These are phyloP conservation scores for Tagetes erecta DNA, from an alignment of 129 eudicot species.

Conservation along the genomic window DNA sequence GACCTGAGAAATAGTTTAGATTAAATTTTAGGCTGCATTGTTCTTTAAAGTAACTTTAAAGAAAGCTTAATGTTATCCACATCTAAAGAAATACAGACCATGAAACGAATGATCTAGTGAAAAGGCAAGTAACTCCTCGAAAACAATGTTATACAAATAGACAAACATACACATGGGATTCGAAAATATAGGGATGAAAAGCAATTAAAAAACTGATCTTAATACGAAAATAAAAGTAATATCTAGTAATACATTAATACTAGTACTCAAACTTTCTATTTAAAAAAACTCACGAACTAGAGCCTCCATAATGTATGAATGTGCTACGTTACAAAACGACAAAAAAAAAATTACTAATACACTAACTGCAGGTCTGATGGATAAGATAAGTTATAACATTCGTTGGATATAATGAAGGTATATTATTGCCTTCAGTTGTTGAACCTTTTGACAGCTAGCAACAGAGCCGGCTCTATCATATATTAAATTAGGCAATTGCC, in stretches of 20 bases:
- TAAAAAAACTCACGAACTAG: background rate
- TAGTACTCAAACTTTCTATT: background rate
- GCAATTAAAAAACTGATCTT: background rate
- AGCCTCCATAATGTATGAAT: background rate
- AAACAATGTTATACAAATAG: background rate
- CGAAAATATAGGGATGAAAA: background rate
- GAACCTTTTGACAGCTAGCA: background rate
- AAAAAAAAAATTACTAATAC: background rate
- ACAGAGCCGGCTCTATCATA: too few relatives aligned
- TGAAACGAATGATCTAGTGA: background rate
- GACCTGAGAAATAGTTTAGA: conserved; percentile 48
- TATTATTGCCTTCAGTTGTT: background rate
- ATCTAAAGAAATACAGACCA: background rate
- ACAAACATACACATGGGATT: background rate
- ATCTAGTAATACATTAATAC: background rate
- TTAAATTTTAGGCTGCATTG: conserved; percentile 9
- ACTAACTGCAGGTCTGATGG: background rate
- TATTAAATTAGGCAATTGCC: too few relatives aligned
- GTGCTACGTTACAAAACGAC: background rate
- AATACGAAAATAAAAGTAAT: background rate
- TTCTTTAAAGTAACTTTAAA: background rate
- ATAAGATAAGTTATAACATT: background rate
- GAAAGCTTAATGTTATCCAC: background rate
- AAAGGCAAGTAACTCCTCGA: background rate
- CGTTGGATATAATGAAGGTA: background rate